These are phyloP conservation scores for Rhododendron williamsianum DNA, from an alignment of 148 eudicot species.

Conservation along the genomic window DNA sequence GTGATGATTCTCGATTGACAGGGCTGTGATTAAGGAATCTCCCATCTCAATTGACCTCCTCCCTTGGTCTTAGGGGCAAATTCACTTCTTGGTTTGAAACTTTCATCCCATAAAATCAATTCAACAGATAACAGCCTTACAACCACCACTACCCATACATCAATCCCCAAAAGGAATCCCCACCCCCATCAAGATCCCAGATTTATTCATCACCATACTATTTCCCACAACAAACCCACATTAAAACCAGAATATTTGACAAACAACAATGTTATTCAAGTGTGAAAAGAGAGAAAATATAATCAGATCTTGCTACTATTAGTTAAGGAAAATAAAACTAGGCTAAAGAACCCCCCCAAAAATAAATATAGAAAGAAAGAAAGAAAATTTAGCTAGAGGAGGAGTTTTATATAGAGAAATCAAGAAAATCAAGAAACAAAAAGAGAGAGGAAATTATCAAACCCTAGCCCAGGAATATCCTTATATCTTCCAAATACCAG, in stretches of 20 bases:
- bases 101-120: slow-evolving; percentile 11
- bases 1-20: slow-evolving; percentile 37
- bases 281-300: background rate
- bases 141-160: slow-evolving; percentile 12
- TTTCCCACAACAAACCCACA: slow-evolving; percentile 12
- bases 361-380: background rate
- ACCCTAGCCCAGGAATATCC: slow-evolving; percentile 27
- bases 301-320: background rate
- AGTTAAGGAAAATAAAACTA: background rate
- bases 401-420: background rate
- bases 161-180: slow-evolving; percentile 20
- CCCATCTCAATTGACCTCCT: slow-evolving; percentile 30
- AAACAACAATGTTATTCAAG: background rate
- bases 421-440: background rate
- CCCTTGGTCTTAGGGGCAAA: slow-evolving; percentile 10
- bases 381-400: background rate
- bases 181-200: slow-evolving; percentile 19
- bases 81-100: background rate
- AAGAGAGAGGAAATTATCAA: slow-evolving; percentile 16
- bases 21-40: slow-evolving; percentile 27
- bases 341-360: background rate
- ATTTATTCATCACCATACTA: slow-evolving; percentile 6
- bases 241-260: background rate
- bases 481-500: slow-evolving; percentile 22
- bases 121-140: slow-evolving; percentile 5